Evolutionary conservation across 768 basidiomycete genomes (phyloP).

Genomic region (Boletus sp.): DNA sequence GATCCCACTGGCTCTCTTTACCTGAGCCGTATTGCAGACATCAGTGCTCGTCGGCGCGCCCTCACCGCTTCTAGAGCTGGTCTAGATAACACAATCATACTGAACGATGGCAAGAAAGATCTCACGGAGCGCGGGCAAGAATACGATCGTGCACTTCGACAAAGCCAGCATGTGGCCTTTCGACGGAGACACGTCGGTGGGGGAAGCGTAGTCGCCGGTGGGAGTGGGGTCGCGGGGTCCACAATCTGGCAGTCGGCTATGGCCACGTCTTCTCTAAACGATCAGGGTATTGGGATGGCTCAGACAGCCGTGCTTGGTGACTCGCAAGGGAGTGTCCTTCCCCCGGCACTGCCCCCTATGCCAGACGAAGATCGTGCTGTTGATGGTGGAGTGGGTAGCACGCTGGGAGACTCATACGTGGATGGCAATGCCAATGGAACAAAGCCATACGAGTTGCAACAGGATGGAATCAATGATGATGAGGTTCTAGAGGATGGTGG

Average conservation of each 20-base stretch:
- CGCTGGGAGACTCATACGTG: slow-evolving; percentile 67
- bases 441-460: slow-evolving; percentile 37
- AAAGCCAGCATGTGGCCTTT: slow-evolving; percentile 57
- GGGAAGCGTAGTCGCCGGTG: slow-evolving; percentile 33
- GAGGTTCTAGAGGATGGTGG: slow-evolving; percentile 75
- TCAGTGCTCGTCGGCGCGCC: slow-evolving; percentile 46
- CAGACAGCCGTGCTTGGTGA: slow-evolving; percentile 74
- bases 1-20: slow-evolving; percentile 92
- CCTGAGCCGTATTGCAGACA: slow-evolving; percentile 77
- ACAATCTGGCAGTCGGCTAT: slow-evolving; percentile 42
- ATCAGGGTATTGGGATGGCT: slow-evolving; percentile 48
- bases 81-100: slow-evolving; percentile 25
- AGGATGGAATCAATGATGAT: slow-evolving; percentile 55
- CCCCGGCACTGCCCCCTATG: slow-evolving; percentile 19
- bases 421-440: slow-evolving; percentile 53
- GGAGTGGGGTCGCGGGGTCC: slow-evolving; percentile 49
- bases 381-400: slow-evolving; percentile 58
- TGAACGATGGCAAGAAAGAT: slow-evolving; percentile 35
- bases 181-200: slow-evolving; percentile 37
- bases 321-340: slow-evolving; percentile 56
- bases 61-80: slow-evolving; percentile 26
- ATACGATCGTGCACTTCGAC: slow-evolving; percentile 71
- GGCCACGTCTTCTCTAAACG: slow-evolving; percentile 42
- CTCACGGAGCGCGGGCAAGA: slow-evolving; percentile 59
- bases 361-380: slow-evolving; percentile 45